Evolutionary conservation across 305 asterid species (phyloP).

Genomic region (Fraxinus albicans): DNA sequence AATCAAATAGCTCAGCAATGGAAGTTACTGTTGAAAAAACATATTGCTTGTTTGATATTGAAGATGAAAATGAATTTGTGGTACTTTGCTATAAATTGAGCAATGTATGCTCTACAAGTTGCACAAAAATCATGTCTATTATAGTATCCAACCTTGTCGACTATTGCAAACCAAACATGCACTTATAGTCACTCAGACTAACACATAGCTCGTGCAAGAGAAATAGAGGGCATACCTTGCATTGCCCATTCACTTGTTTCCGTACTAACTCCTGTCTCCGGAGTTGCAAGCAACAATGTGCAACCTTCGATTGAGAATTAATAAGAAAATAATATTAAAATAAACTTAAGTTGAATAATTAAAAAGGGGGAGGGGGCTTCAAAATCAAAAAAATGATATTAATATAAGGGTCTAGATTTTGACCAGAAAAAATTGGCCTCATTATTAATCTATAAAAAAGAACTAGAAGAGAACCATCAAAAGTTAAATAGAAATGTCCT

Average conservation of each 20-base stretch:
- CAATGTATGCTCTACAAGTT: background rate
- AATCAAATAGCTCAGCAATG: slow-evolving; percentile 9
- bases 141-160: background rate
- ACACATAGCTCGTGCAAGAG: background rate
- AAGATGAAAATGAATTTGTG: background rate
- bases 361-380: background rate
- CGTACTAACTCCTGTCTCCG: slow-evolving; percentile 55
- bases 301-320: slow-evolving; percentile 37
- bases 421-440: background rate
- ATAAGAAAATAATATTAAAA: slow-evolving; percentile 5
- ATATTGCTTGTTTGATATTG: background rate
- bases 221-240: slow-evolving; percentile 50
- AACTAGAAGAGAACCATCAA: slow-evolving; percentile 5
- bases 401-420: background rate
- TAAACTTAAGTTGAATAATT: background rate
- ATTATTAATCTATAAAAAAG: background rate
- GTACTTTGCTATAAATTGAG: background rate
- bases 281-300: slow-evolving; percentile 47
- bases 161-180: slow-evolving; percentile 5
- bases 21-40: background rate
- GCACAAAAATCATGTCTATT: background rate
- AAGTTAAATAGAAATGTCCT: background rate
- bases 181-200: background rate
- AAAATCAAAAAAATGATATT: background rate
- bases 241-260: slow-evolving; percentile 78